Evolutionary conservation across 495 filamentous ascomycete genomes (phyloP).

Genomic region (Neurospora sp.): DNA sequence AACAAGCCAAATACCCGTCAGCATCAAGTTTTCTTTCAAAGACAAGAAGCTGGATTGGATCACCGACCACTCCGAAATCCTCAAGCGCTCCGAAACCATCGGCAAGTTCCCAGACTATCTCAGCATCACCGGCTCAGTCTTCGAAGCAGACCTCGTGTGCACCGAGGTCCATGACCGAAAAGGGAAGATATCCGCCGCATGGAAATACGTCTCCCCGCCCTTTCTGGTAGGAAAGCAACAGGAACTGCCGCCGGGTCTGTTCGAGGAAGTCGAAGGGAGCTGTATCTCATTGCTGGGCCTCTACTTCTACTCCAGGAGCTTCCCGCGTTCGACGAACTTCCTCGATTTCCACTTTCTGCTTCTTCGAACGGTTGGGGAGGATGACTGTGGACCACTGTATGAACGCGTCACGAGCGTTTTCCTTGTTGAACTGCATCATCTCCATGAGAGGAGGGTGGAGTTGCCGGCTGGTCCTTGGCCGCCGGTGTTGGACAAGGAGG

Average conservation of each 20-base stretch:
- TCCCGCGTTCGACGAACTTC: not conserved
- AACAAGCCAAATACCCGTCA: not conserved
- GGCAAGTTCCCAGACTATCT: not conserved
- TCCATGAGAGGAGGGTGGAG: not conserved
- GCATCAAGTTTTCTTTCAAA: not conserved
- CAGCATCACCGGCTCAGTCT: not conserved
- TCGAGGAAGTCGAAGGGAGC: not conserved
- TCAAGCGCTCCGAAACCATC: not conserved
- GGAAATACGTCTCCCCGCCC: not conserved
- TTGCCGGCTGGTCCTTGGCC: not conserved
- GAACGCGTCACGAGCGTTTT: not conserved
- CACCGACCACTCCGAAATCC: not conserved
- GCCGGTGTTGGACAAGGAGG: not conserved
- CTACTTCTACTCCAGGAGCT: not conserved
- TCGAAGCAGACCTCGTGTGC: not conserved
- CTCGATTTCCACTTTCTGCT: not conserved
- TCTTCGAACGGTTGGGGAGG: not conserved
- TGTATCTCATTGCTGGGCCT: not conserved
- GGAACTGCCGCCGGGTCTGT: not conserved
- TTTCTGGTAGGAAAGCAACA: not conserved
- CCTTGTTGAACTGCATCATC: not conserved
- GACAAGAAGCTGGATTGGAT: not conserved
- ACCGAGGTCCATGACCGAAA: not conserved
- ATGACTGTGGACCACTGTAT: not conserved
- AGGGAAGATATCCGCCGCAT: not conserved